Conservation (phyloP, 306 rosid genomes). For the Cicer pinnatifidum region DNA sequence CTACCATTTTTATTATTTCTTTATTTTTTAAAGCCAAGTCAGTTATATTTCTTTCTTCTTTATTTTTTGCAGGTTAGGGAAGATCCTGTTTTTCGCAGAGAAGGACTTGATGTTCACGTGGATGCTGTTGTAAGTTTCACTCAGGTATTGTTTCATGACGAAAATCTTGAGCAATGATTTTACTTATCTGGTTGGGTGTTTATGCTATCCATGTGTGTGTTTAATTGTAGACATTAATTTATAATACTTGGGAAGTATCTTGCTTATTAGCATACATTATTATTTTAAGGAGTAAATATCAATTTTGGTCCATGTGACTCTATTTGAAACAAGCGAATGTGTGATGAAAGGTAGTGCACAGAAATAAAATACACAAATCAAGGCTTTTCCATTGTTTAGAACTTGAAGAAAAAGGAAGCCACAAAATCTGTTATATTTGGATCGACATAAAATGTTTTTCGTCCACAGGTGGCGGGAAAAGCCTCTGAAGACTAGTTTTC, state of each 20-base stretch:
- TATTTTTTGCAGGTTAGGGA: slow-evolving; percentile 66
- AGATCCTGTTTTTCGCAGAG: slow-evolving; percentile 94
- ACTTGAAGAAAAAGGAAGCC: slow-evolving; percentile 1
- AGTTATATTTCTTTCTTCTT: background rate
- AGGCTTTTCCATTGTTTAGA: background rate
- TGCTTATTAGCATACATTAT: background rate
- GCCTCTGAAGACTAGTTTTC: background rate
- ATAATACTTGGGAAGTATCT: slow-evolving; percentile 7
- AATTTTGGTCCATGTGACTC: background rate
- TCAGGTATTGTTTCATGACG: slow-evolving; percentile 61
- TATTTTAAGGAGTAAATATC: background rate
- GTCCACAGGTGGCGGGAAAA: background rate
- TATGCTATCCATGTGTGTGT: background rate
- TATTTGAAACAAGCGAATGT: background rate
- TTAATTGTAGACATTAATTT: slow-evolving; percentile 17
- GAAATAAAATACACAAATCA: background rate
- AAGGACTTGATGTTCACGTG: slow-evolving; percentile 87
- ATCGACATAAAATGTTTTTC: background rate
- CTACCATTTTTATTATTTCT: slow-evolving; percentile 10
- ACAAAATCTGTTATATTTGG: background rate
- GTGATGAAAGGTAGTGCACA: background rate
- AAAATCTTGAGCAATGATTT: slow-evolving; percentile 17
- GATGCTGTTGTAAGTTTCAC: slow-evolving; percentile 80
- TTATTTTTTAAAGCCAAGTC: background rate
- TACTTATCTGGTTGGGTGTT: slow-evolving; percentile 16